Base-by-base conservation (phyloP, 306 rosid species). In the Acmispon strigosus region DNA sequence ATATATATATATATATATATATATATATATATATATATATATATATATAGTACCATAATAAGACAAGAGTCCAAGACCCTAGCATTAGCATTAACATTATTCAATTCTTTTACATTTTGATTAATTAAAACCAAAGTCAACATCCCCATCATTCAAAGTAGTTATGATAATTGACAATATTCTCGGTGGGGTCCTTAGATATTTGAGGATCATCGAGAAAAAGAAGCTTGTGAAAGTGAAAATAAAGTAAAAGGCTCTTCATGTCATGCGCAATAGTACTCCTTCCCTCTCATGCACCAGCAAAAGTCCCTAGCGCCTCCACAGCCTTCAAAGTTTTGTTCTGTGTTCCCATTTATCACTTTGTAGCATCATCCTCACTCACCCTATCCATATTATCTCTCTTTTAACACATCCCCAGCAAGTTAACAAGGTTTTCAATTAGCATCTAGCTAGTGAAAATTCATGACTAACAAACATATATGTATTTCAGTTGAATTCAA, bases 71-170 rank as follows among this genome's bases (percentile, higher is more conserved):
- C n/a, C n/a, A n/a, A n/a, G n/a, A n/a, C n/a, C n/a, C n/a, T n/a
- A n/a, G n/a, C 70, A 36, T 20, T 19, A 71, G 69, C 68, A 63
- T 63, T 73, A 52, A 29, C n/a, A 55, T 12, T 45, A 20, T 10
- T 9, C 12, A 43, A 0, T 0, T 10, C 47, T 61, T 61, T 73
- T 32, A 44, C 83, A 73, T 49, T 52, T 56, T 37, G 74, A 58
- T 63, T 9, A 58, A 7, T 6, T 24, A 37, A 61, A 68, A 45
- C 41, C 58, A 10, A 73, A 62, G 86, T 82, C 86, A 79, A 69
- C 77, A 83, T 76, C 67, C 39, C 67, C 66, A 83, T 83, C 48
- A 83, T 83, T 71, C 37, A 60, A 83, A 58, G 49, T 61, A 49
- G 49, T 27, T 53, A 44, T 37, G 43, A 75, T 66, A 63, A 68